Evolutionary conservation across 2,329 filamentous ascomycete genomes (phyloP).

Genomic region (Huntiella omanensis): DNA sequence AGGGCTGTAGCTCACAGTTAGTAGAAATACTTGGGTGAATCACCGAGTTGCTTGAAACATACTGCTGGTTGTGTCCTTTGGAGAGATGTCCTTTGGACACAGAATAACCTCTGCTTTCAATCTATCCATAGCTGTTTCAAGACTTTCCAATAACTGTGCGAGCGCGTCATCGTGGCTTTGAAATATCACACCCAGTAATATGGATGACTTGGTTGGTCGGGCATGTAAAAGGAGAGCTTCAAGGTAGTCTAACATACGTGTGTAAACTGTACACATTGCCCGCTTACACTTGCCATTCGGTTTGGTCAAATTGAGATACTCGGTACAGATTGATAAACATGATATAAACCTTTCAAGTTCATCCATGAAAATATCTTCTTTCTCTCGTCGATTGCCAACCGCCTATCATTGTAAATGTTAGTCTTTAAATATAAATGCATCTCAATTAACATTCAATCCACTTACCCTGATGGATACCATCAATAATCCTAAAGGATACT

Average conservation of each 20-base stretch:
- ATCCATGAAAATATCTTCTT: constrained; percentile 4
- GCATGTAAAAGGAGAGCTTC: constrained; percentile 7
- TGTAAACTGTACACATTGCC: constrained; percentile 3
- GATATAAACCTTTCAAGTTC: constrained; percentile 2
- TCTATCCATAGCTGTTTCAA: no score
- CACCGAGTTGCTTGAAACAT: no score
- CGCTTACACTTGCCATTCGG: constrained; percentile 7
- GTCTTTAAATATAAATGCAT: not conserved
- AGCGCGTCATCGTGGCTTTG: no score
- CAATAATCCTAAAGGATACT: constrained; percentile 7
- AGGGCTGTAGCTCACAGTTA: not conserved
- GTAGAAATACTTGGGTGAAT: not conserved
- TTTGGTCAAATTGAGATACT: constrained; percentile 1
- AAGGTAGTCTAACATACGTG: constrained; percentile 4
- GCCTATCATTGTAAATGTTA: not conserved
- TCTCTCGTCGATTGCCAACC: constrained; percentile 5
- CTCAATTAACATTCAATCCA: not conserved
- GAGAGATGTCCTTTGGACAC: no score
- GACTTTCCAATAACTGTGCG: no score
- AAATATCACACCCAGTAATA: no score
- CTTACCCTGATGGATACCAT: constrained; percentile 7
- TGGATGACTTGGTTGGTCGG: constrained; percentile 1
- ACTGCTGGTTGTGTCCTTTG: no score
- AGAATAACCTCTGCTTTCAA: no score
- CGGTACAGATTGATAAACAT: not conserved